Base-by-base conservation (phyloP, 371 early-diverging fungal genomes). In the Nematocida ironsii region DNA sequence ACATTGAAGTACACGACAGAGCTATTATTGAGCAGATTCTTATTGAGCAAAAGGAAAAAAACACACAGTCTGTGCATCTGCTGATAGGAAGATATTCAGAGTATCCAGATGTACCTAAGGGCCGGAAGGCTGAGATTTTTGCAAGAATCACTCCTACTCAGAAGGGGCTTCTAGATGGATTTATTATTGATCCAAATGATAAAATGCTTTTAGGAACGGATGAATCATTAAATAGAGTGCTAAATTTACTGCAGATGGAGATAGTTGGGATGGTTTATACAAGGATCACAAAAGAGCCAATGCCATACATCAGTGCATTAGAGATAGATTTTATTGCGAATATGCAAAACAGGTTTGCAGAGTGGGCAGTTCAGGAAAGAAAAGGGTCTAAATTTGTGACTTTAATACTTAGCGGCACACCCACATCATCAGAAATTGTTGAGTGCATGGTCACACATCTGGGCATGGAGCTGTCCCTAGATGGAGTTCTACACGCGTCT, bases 111-210 rank as follows among this genome's bases (percentile, higher is more conserved):
- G 94, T 96, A 0, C 96, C 95, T 0, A 88, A 96, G 60, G 97
- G 97, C 16, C 90, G 94, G 72, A 96, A 95, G 85, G 96, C 96
- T 0, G 94, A 96, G 7, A 97, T 98, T 0, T 92, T 92, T 82
- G 92, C 92, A 0, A 93, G 95, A 64, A 95, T 94, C 82, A 95
- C 96, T 84, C 95, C 96, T 7, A 91, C 92, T 40, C 97, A 97
- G 84, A 89, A 90, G 18, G 89, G 89, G 84, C 91, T 91, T 72
- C 87, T 89, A 27, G 94, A 95, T 76, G 94, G 94, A 0, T 85
- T 96, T 69, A 90, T 90, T 57, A 84, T 96, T 0, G 84, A 83
- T 47, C 75, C 78, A 66, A 89, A 89, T 16, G 23, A 85, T 13
- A 90, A 91, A 3, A 56, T 62, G 1, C 68, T 78, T 5, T 16